phyloP scores from a whole-genome alignment of 176 grass and related monocot species.

The Aegilops tauschii region DNA sequence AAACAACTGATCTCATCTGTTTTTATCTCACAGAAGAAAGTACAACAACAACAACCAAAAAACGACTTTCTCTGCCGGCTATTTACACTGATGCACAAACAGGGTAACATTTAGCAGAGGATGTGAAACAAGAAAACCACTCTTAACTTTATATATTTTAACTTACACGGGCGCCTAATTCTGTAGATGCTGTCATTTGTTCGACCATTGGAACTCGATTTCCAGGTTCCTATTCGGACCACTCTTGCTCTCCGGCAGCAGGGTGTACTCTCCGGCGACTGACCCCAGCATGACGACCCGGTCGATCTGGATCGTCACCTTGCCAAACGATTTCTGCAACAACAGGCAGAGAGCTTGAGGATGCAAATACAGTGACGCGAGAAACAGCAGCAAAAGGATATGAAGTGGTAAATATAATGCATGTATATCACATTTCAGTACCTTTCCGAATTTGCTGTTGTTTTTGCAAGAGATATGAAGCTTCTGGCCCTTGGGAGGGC shows the following conservation, averaged over 20 bases:
- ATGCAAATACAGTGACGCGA: not conserved
- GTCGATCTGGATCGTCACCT: constrained; percentile 96
- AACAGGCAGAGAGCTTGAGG: not conserved
- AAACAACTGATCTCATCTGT: constrained; percentile 42
- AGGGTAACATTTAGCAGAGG: constrained; percentile 45
- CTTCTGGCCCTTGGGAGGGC: constrained; percentile 97
- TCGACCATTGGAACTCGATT: constrained; percentile 99
- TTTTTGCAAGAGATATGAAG: constrained; percentile 99
- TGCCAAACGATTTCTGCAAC: constrained; percentile 92
- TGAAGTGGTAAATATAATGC: not conserved
- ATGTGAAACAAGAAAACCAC: constrained; percentile 34
- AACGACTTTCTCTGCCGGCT: constrained; percentile 50
- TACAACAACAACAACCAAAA: constrained; percentile 28
- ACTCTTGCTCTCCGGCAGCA: constrained; percentile 96
- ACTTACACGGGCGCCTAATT: constrained; percentile 43
- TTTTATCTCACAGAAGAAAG: constrained; percentile 26
- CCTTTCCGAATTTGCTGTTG: constrained; percentile 99
- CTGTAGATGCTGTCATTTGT: constrained; percentile 64
- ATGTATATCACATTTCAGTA: constrained; percentile 28
- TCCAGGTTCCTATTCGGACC: constrained; percentile 88
- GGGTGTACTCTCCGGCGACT: constrained; percentile 85
- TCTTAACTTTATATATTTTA: constrained; percentile 40
- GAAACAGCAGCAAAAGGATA: not conserved
- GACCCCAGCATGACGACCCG: constrained; percentile 98
- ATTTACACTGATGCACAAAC: constrained; percentile 70